Base-by-base conservation (phyloP, 2,329 filamentous ascomycete genomes). In the Colletotrichum sp. region DNA sequence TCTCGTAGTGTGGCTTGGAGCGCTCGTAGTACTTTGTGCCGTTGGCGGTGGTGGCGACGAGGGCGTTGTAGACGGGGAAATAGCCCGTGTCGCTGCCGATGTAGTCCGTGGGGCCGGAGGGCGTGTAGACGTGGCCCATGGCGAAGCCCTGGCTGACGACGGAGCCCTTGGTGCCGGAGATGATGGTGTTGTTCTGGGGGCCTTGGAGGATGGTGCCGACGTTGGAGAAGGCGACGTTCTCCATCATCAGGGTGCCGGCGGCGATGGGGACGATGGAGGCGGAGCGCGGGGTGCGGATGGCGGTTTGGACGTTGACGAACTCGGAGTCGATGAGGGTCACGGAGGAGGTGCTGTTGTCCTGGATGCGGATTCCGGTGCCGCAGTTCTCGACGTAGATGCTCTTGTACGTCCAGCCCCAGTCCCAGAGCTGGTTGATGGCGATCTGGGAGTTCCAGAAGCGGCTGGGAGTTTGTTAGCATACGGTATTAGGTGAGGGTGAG, bases 361-460 rank as follows among this genome's bases (percentile, higher is more conserved):
- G 88, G 88, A 95, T 93, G 81, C 94, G 92, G 73, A 95, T 87
- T 15, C 93, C 94, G 36, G 94, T 87, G 12, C 86, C 85, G 80
- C 92, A 94, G 80, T 93, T 88, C 80, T 91, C 89, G 83, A 95
- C 90, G 30, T 84, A 86, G 25, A 94, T 82, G 27, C 90, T 91
- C 83, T 94, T 93, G 86, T 94, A 94, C 7, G 91, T 93, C 92
- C 93, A 95, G 2, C 91, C 90, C 94, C 94, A 95, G 82, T 94
- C 91, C 94, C 94, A 95, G 77, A 93, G 90, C 86, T 94, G 92
- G 82, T 89, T 90, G 74, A 95, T 91, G 63, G 92, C 94, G 13
- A 92, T 93, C 79, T 92, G 86, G 78, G 91, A 90, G 76, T 89
- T 87, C 79, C 90, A 90, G 84, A 95, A 94, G 27, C 89, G 92